Conservation (phyloP, 148 eudicot genomes). For the Agrostemma githago region DNA sequence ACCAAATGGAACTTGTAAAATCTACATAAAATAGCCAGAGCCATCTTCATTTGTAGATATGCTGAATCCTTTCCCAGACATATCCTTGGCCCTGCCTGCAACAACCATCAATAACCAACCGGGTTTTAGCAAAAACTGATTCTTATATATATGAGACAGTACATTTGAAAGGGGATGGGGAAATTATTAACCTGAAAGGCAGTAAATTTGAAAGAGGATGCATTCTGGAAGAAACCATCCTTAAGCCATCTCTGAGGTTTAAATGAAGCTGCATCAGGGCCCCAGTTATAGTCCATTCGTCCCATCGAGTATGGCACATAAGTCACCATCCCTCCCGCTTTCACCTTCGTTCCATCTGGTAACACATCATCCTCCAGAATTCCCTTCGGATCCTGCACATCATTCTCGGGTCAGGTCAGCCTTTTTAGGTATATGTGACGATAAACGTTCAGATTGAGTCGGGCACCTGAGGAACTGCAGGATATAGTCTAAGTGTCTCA, state of each 20-base stretch:
- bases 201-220: constrained; percentile 93
- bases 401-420: too few relatives aligned
- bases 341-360: constrained; percentile 92
- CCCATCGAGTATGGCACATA: constrained; percentile 99
- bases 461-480: constrained; percentile 91
- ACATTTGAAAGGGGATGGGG: too few relatives aligned
- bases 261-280: constrained; percentile 72
- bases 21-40: constrained; percentile 72
- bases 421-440: not conserved
- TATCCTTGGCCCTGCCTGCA: constrained; percentile 92
- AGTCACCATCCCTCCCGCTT: constrained; percentile 98
- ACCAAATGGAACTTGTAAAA: constrained; percentile 69
- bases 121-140: too few relatives aligned
- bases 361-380: constrained; percentile 73
- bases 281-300: constrained; percentile 98
- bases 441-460: not conserved
- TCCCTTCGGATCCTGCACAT: constrained; percentile 81
- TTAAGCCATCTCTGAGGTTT: constrained; percentile 95
- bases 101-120: not conserved
- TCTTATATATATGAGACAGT: too few relatives aligned
- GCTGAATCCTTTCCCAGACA: constrained; percentile 97
- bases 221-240: constrained; percentile 82
- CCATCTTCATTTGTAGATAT: constrained; percentile 92
- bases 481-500: constrained; percentile 92
- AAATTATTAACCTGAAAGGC: constrained; percentile 68